A percentile compares a stretch with the other conserved stretches of the same genome.
These are phyloP conservation scores for Thielaviopsis musarum DNA, from an alignment of 2,329 filamentous ascomycete genomes.

Conservation along the genomic window DNA sequence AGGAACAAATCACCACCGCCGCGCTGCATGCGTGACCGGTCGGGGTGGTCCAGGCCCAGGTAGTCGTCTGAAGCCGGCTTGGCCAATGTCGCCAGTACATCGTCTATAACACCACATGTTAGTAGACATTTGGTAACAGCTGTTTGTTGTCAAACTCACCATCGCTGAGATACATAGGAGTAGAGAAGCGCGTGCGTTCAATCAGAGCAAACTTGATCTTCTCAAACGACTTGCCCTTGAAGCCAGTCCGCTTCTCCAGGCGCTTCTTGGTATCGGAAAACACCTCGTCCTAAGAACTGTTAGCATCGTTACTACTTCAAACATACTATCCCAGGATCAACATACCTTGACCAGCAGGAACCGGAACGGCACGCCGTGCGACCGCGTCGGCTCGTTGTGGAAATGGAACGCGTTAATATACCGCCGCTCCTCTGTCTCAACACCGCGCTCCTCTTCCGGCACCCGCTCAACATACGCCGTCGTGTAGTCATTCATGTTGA, in stretches of 20 bases:
- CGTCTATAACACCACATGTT: slow-evolving; percentile 25
- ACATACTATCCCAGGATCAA: slow-evolving; percentile 7
- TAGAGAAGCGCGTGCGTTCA: slow-evolving; percentile 53
- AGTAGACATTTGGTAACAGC: not conserved
- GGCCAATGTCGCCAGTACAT: slow-evolving; percentile 37
- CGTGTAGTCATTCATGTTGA: slow-evolving; percentile 73
- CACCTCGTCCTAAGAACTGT: slow-evolving; percentile 45
- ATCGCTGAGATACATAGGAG: slow-evolving; percentile 70
- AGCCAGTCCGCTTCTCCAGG: slow-evolving; percentile 77
- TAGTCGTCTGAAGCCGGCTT: slow-evolving; percentile 37
- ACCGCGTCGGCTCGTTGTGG: slow-evolving; percentile 69
- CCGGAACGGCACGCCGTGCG: slow-evolving; percentile 80
- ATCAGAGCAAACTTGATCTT: slow-evolving; percentile 94
- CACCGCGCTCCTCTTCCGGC: slow-evolving; percentile 53
- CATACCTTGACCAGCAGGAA: slow-evolving; percentile 69
- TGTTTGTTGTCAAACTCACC: slow-evolving; percentile 38
- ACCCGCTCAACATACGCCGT: slow-evolving; percentile 66
- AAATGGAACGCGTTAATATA: slow-evolving; percentile 79
- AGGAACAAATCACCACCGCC: slow-evolving; percentile 48
- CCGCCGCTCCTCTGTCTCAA: slow-evolving; percentile 27
- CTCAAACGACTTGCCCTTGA: slow-evolving; percentile 96
- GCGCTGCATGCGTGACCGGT: slow-evolving; percentile 39
- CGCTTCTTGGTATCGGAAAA: slow-evolving; percentile 90
- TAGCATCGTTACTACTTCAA: no score
- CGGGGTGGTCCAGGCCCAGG: slow-evolving; percentile 49